Conservation (phyloP, 2,329 filamentous ascomycete species). For the Ceratocystis colombiana region DNA sequence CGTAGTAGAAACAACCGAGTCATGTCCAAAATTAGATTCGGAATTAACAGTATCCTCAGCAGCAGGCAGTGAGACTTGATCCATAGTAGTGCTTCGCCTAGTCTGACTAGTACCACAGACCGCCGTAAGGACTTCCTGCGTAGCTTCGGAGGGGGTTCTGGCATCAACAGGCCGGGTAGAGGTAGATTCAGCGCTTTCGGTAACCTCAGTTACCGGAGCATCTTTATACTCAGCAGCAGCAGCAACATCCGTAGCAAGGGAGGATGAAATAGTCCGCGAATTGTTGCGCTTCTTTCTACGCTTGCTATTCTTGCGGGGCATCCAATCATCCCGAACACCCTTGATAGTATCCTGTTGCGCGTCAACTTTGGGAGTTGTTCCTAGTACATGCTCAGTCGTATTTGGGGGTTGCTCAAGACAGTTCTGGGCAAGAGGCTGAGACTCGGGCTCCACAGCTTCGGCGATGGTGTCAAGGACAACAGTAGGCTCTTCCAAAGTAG, state of each 20-base stretch:
- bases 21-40: not conserved
- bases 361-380: not conserved
- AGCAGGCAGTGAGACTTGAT: not conserved
- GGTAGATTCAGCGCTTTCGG: not conserved
- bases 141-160: not conserved
- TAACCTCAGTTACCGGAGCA: not conserved
- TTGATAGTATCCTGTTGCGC: not conserved
- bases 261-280: conserved; percentile 9
- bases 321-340: conserved; percentile 22
- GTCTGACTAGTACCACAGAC: not conserved
- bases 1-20: not conserved
- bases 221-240: not conserved
- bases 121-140: not conserved
- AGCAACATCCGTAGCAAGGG: not conserved
- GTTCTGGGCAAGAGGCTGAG: not conserved
- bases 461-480: not conserved
- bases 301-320: conserved; percentile 19
- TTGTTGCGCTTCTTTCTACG: conserved; percentile 15
- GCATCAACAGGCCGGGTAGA: not conserved
- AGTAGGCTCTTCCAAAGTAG: not conserved
- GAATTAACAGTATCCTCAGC: conserved; percentile 2
- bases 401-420: not conserved
- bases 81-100: not conserved
- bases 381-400: not conserved
- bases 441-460: not conserved